These are phyloP conservation scores for Carex littledalei DNA, from an alignment of 176 grass and related monocot genomes.

Conservation along the genomic window DNA sequence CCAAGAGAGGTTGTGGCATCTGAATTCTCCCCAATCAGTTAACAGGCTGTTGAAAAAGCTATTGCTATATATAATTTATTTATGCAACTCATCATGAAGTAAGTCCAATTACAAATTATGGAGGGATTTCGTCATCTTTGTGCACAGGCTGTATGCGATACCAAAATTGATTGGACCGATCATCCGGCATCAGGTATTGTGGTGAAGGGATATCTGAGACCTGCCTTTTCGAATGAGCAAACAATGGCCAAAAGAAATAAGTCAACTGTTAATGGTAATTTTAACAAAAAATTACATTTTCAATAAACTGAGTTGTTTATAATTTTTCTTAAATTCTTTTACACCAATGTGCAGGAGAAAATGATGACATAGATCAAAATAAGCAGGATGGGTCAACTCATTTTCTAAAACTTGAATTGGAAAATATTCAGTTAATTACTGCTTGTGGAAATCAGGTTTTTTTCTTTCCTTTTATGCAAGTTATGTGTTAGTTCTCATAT, in stretches of 20 bases:
- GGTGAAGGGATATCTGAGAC: constrained; percentile 72
- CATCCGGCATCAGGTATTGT: constrained; percentile 72
- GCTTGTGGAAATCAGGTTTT: constrained; percentile 73
- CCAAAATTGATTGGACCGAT: constrained; percentile 78
- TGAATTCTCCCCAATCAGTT: not conserved
- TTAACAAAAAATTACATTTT: not conserved
- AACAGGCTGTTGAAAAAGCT: not conserved
- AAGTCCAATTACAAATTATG: not conserved
- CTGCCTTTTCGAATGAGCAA: constrained; percentile 71
- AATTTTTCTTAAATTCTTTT: constrained; percentile 20
- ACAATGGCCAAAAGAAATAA: constrained; percentile 50
- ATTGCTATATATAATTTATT: not conserved
- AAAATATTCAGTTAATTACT: constrained; percentile 79
- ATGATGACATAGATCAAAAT: constrained; percentile 32
- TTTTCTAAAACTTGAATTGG: constrained; percentile 83
- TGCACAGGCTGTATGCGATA: constrained; percentile 40
- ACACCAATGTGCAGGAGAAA: constrained; percentile 30
- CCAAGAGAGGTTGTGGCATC: not conserved
- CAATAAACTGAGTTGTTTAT: not conserved
- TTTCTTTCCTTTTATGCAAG: not conserved
- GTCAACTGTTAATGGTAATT: constrained; percentile 26
- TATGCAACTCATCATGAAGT: not conserved
- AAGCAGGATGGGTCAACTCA: constrained; percentile 35
- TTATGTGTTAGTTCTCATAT: not conserved
- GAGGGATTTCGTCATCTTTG: not conserved